Conservation (phyloP, 768 basidiomycete species). For the Lentinula edodes region DNA sequence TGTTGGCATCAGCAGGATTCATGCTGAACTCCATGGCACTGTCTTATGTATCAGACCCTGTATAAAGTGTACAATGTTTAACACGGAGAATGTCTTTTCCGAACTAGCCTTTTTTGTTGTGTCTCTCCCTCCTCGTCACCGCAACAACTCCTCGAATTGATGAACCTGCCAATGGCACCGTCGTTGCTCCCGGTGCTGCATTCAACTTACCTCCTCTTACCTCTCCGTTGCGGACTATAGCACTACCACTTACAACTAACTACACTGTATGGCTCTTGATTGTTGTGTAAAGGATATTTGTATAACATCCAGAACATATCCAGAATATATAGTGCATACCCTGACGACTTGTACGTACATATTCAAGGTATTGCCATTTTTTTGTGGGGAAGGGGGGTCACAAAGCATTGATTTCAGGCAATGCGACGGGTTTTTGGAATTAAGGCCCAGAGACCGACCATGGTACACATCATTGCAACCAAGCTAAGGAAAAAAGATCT, state of each 20-base stretch:
- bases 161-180: slow-evolving; percentile 22
- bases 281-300: not conserved
- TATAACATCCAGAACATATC: too few relatives aligned
- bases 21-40: too few relatives aligned
- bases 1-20: too few relatives aligned
- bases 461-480: slow-evolving; percentile 18
- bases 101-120: not conserved
- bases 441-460: slow-evolving; percentile 19
- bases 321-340: too few relatives aligned
- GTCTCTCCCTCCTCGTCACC: not conserved
- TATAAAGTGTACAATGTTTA: too few relatives aligned
- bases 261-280: slow-evolving; percentile 25
- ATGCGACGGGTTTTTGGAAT: slow-evolving; percentile 13
- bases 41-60: too few relatives aligned
- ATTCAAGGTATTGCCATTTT: not conserved
- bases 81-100: not conserved
- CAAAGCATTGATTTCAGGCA: not conserved
- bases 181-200: slow-evolving; percentile 23
- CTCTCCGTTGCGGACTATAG: slow-evolving; percentile 28
- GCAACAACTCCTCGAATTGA: slow-evolving; percentile 17
- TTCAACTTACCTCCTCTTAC: too few relatives aligned
- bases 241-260: slow-evolving; percentile 26
- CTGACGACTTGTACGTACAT: not conserved
- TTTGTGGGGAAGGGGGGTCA: too few relatives aligned
- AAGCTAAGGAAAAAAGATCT: slow-evolving; percentile 7